Evolutionary conservation across 306 rosid genomes (phyloP).

Genomic region (Quillaja saponaria): DNA sequence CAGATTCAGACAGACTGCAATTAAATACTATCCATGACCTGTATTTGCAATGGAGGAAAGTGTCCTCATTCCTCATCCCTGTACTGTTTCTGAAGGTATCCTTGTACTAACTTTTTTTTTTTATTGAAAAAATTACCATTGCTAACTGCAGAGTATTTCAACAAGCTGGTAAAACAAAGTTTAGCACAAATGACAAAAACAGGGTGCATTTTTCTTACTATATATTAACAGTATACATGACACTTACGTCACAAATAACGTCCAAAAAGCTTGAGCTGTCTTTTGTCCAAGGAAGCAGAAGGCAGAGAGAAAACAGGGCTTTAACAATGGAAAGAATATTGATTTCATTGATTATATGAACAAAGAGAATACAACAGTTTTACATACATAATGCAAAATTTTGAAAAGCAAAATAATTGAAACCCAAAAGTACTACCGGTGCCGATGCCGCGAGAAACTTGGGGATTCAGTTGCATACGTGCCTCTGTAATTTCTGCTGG

Average conservation of each 20-base stretch:
- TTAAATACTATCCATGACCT: too few relatives aligned
- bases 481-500: constrained; percentile 57
- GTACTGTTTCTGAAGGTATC: too few relatives aligned
- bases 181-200: too few relatives aligned
- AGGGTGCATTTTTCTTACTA: neutral
- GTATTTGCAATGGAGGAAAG: too few relatives aligned
- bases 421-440: constrained; percentile 43
- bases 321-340: constrained; percentile 32
- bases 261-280: constrained; percentile 26
- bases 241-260: constrained; percentile 30
- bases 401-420: constrained; percentile 35
- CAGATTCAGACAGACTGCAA: too few relatives aligned
- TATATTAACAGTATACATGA: constrained; percentile 21
- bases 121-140: too few relatives aligned
- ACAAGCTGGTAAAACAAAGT: too few relatives aligned
- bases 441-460: constrained; percentile 67
- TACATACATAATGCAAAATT: constrained; percentile 36
- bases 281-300: constrained; percentile 26
- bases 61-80: too few relatives aligned
- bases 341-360: constrained; percentile 36
- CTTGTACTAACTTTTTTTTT: too few relatives aligned
- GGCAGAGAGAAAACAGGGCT: constrained; percentile 11
- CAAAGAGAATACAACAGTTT: constrained; percentile 40
- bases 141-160: too few relatives aligned
- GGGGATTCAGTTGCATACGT: constrained; percentile 58